Conservation (phyloP, 345 rosid genomes). For the thale cress (Arabidopsis thaliana) region DNA sequence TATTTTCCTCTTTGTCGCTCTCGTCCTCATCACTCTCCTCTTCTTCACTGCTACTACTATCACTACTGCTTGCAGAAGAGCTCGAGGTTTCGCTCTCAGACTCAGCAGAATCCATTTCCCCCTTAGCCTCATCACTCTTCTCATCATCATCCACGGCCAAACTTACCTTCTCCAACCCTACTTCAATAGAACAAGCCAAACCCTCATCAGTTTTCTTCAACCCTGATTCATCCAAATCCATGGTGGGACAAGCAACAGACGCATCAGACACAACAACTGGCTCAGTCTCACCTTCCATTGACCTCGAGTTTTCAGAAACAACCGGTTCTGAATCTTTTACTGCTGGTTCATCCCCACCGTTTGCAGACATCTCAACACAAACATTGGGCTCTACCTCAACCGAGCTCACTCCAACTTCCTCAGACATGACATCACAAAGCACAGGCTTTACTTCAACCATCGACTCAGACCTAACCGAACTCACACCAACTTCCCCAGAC, state of each 20-base stretch:
- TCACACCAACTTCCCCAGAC: conserved; percentile 24
- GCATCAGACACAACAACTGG: not conserved
- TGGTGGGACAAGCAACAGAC: conserved; percentile 27
- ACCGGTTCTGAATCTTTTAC: conserved; percentile 11
- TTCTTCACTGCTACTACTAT: conserved; percentile 45
- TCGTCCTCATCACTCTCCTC: conserved; percentile 41
- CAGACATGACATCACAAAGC: conserved; percentile 14
- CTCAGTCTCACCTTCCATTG: conserved; percentile 26
- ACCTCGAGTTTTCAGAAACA: conserved; percentile 25
- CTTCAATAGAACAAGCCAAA: conserved; percentile 54
- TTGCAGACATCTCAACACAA: conserved; percentile 24
- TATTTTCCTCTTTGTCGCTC: conserved; percentile 34
- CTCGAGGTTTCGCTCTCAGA: conserved; percentile 55
- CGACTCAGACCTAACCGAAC: conserved; percentile 22
- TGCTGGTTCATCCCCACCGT: conserved; percentile 31
- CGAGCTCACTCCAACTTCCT: conserved; percentile 23
- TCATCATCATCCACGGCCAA: conserved; percentile 47
- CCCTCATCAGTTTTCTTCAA: conserved; percentile 41
- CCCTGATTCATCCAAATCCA: conserved; percentile 48
- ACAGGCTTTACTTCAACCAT: conserved; percentile 29
- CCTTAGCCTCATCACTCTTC: conserved; percentile 40
- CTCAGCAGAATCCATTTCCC: conserved; percentile 43
- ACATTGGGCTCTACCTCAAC: conserved; percentile 35
- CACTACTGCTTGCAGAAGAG: conserved; percentile 50
- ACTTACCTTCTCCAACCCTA: conserved; percentile 55